Conservation (phyloP, 139 green algal genomes). For the Chlamydomonas applanata region DNA sequence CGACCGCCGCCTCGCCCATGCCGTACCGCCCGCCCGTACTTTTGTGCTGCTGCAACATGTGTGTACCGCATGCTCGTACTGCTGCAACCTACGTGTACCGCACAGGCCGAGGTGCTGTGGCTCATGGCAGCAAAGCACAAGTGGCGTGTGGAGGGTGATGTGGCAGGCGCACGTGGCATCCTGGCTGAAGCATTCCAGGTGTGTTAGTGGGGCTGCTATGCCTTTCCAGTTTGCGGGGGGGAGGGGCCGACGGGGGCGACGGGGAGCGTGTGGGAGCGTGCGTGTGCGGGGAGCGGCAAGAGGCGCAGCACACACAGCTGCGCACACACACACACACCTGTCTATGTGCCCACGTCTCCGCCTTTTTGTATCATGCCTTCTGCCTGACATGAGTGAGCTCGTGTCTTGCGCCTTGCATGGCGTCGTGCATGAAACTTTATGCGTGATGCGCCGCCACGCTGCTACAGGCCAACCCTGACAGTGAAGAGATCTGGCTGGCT, state of each 20-base stretch:
- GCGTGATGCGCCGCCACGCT: constrained; percentile 48
- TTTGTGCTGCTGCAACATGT: not conserved
- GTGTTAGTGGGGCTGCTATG: not conserved
- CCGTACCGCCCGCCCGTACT: not conserved
- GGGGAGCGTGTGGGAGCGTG: too few species aligned
- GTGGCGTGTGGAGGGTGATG: constrained; percentile 65
- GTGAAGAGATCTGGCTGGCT: constrained; percentile 94
- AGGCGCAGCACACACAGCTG: too few species aligned
- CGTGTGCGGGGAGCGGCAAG: too few species aligned
- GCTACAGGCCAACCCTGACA: constrained; percentile 89
- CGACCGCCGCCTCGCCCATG: not conserved
- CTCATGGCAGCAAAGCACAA: constrained; percentile 97
- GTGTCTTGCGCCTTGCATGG: not conserved
- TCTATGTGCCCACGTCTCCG: not conserved
- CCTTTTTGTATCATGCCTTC: too few species aligned
- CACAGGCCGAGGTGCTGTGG: constrained; percentile 92
- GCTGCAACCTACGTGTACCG: constrained; percentile 22
- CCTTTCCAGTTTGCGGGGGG: too few species aligned
- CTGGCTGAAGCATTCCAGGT: constrained; percentile 23
- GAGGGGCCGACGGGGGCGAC: too few species aligned
- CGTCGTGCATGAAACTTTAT: not conserved
- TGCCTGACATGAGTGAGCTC: too few species aligned
- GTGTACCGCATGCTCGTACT: not conserved
- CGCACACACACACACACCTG: constrained; percentile 2
- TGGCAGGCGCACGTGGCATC: constrained; percentile 22